Conservation (phyloP, 345 rosid species). For the Rhodomyrtus tomentosa region DNA sequence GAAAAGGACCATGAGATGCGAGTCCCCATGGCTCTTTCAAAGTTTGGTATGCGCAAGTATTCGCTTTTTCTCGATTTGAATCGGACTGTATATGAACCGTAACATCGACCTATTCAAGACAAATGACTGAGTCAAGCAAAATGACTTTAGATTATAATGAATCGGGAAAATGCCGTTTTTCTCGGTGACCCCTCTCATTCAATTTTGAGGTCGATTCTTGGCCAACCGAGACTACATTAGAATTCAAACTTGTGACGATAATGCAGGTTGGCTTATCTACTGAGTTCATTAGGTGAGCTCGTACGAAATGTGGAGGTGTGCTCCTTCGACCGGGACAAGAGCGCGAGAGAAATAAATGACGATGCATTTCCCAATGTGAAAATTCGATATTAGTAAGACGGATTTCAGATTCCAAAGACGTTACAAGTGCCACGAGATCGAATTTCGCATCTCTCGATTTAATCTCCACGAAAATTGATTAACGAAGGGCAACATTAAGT, state of each 20-base stretch:
- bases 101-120: too few relatives aligned
- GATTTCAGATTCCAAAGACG: not conserved
- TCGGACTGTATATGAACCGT: too few relatives aligned
- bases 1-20: too few relatives aligned
- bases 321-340: not conserved
- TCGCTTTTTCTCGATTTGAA: not conserved
- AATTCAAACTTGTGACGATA: not conserved
- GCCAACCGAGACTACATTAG: not conserved
- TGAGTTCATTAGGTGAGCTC: not conserved
- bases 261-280: not conserved
- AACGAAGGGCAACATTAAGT: too few relatives aligned
- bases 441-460: not conserved
- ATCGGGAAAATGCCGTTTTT: too few relatives aligned
- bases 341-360: too few relatives aligned
- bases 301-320: not conserved
- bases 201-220: not conserved
- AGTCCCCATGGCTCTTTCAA: too few relatives aligned
- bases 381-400: rapidly evolving
- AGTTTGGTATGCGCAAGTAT: not conserved
- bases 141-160: too few relatives aligned
- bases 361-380: not conserved
- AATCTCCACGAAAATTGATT: too few relatives aligned
- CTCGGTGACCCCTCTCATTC: not conserved
- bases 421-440: not conserved
- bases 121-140: too few relatives aligned